Evolutionary conservation across 495 filamentous ascomycete species (phyloP).

Genomic region (Staphylotrichum longicolle): DNA sequence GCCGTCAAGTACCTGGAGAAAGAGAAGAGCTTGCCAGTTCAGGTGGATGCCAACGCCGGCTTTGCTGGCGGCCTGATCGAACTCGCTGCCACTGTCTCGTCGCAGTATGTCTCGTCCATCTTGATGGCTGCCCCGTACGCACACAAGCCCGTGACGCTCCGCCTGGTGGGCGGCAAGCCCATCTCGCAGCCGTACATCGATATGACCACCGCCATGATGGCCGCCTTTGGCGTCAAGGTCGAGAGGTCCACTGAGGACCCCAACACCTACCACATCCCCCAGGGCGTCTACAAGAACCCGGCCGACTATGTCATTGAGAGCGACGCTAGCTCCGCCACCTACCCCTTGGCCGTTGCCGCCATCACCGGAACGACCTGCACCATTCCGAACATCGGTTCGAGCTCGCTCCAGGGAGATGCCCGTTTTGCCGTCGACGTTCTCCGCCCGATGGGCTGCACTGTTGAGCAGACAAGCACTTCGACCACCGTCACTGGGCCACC

Average conservation of each 20-base stretch:
- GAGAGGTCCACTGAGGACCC: conserved; percentile 57
- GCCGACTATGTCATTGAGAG: conserved; percentile 88
- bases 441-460: conserved; percentile 87
- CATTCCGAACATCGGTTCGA: conserved; percentile 91
- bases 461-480: conserved; percentile 77
- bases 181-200: conserved; percentile 98
- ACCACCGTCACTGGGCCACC: conserved; percentile 93
- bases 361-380: conserved; percentile 94
- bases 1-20: conserved; percentile 78
- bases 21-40: conserved; percentile 75
- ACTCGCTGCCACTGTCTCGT: conserved; percentile 89
- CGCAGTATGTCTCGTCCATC: conserved; percentile 94
- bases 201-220: conserved; percentile 99
- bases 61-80: conserved; percentile 91
- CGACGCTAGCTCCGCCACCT: conserved; percentile 96
- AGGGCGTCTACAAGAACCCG: conserved; percentile 81
- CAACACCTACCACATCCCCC: conserved; percentile 92
- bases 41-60: conserved; percentile 76
- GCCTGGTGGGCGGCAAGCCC: conserved; percentile 87
- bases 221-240: conserved; percentile 82
- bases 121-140: conserved; percentile 97
- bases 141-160: conserved; percentile 86
- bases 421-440: conserved; percentile 92
- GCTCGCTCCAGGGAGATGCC: conserved; percentile 91
- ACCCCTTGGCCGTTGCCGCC: conserved; percentile 90